A percentile compares a stretch with the other conserved stretches of the same genome.
Conservation (phyloP, 148 eudicot species). For the Camellia sinensis region DNA sequence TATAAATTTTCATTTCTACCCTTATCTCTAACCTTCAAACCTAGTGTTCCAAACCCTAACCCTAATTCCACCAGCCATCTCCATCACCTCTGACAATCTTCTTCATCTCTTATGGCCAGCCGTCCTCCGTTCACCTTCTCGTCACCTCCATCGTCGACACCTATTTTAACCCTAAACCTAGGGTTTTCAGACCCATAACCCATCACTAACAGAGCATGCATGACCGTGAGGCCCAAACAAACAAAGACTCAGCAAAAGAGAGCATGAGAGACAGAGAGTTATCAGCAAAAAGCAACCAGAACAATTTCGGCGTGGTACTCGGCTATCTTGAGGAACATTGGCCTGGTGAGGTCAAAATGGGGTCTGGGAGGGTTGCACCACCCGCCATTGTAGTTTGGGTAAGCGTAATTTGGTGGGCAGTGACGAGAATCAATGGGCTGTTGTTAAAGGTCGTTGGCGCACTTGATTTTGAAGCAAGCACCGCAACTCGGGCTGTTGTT, state of each 20-base stretch:
- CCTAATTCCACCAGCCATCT: too few relatives aligned
- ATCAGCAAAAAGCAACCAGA: slow-evolving; percentile 81
- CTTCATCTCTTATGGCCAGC: too few relatives aligned
- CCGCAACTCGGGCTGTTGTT: slow-evolving; percentile 85
- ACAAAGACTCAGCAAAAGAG: background rate
- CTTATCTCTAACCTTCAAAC: too few relatives aligned
- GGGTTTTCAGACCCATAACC: background rate
- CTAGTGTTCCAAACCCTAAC: too few relatives aligned
- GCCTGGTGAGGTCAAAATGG: slow-evolving; percentile 92
- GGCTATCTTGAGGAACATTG: slow-evolving; percentile 86
- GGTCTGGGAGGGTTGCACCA: slow-evolving; percentile 97
- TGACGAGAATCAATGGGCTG: slow-evolving; percentile 71
- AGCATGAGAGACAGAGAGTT: slow-evolving; percentile 2
- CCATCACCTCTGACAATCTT: too few relatives aligned
- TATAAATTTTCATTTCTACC: too few relatives aligned
- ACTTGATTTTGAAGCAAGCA: slow-evolving; percentile 79
- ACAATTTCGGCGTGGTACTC: slow-evolving; percentile 91
- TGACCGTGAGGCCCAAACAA: background rate
- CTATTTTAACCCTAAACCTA: too few relatives aligned
- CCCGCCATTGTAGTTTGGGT: slow-evolving; percentile 72
- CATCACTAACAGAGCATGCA: background rate
- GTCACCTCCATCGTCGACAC: too few relatives aligned
- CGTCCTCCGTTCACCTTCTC: too few relatives aligned
- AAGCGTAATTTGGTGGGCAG: slow-evolving; percentile 84
- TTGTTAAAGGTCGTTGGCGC: slow-evolving; percentile 66